Evolutionary conservation across 2,329 filamentous ascomycete genomes (phyloP).

Genomic region (Verticillium longisporum): DNA sequence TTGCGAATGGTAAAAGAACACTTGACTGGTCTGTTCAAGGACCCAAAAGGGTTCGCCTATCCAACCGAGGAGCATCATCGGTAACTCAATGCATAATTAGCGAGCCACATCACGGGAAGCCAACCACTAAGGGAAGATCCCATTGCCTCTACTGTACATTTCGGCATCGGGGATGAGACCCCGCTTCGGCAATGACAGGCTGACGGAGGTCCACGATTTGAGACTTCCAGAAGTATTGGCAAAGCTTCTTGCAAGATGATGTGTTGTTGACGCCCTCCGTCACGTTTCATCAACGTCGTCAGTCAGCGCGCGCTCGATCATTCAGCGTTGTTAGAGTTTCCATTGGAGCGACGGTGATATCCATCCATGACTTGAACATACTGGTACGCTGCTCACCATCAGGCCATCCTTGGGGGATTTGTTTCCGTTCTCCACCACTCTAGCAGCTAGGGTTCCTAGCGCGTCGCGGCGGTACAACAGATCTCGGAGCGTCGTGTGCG

Average conservation of each 20-base stretch:
- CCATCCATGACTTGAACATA: background rate
- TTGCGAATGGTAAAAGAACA: background rate
- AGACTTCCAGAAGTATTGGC: background rate
- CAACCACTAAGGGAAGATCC: background rate
- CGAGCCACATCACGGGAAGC: slow-evolving; percentile 4
- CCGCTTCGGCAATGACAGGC: background rate
- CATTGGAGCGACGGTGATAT: background rate
- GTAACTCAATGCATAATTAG: background rate
- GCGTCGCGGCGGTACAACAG: background rate
- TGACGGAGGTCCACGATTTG: background rate
- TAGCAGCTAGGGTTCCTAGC: background rate
- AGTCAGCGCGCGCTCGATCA: background rate
- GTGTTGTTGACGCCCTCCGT: background rate
- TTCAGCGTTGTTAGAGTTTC: background rate
- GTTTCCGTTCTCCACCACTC: background rate
- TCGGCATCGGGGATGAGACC: background rate
- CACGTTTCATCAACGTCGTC: background rate
- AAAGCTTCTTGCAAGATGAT: background rate
- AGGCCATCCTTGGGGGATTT: background rate
- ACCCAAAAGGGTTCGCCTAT: background rate
- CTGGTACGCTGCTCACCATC: background rate
- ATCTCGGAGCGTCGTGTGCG: background rate
- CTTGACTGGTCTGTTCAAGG: background rate
- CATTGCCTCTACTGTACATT: background rate
- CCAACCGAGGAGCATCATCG: background rate